Conservation (phyloP, 73 alveolate genomes). For the Paramecium sonneborni region DNA sequence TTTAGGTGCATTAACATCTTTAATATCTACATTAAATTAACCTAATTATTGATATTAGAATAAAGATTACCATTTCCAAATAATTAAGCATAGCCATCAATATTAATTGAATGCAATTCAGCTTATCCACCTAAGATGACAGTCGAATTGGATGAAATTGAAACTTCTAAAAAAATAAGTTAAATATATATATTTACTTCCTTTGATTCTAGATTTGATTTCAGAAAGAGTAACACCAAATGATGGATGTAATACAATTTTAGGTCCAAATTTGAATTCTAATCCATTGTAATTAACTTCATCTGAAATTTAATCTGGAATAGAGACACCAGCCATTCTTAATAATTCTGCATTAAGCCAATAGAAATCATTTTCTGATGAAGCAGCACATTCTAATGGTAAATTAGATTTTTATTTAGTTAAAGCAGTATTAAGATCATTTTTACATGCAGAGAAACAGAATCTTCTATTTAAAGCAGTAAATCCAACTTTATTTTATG, state of each 20-base stretch:
- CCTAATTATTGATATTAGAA: not conserved
- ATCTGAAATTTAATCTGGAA: constrained; percentile 69
- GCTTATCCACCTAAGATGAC: constrained; percentile 77
- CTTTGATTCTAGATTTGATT: constrained; percentile 76
- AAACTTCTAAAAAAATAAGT: not conserved
- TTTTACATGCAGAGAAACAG: constrained; percentile 96
- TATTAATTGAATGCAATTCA: constrained; percentile 65
- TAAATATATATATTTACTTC: not conserved
- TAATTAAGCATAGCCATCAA: constrained; percentile 75
- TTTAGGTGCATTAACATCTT: constrained; percentile 37
- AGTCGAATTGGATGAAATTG: constrained; percentile 75
- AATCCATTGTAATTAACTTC: constrained; percentile 76
- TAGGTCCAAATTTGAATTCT: constrained; percentile 83
- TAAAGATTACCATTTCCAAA: constrained; percentile 45
- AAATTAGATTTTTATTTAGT: constrained; percentile 74
- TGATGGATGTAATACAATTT: constrained; percentile 89
- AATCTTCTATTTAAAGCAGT: constrained; percentile 91
- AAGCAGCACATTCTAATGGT: constrained; percentile 88
- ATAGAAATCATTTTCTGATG: constrained; percentile 90
- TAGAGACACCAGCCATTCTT: constrained; percentile 80
- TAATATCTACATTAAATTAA: not conserved
- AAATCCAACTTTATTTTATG: constrained; percentile 89
- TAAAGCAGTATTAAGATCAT: constrained; percentile 89
- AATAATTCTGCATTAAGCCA: constrained; percentile 78
- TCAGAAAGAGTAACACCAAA: constrained; percentile 91